These are phyloP conservation scores for Penicillium digitatum DNA, from an alignment of 2,329 filamentous ascomycete species.

Conservation along the genomic window DNA sequence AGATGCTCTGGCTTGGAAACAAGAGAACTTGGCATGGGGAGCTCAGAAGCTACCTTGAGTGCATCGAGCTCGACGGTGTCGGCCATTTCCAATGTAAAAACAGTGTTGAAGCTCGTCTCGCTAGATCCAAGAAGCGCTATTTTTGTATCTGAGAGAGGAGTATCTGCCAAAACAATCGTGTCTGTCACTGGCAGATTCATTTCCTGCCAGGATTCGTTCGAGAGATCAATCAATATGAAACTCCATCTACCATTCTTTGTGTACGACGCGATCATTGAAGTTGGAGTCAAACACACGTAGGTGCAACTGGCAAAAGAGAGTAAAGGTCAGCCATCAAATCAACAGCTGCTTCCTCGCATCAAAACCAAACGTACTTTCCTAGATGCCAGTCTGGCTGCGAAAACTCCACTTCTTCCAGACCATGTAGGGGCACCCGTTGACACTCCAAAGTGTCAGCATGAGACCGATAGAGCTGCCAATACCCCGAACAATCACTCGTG, in stretches of 20 bases:
- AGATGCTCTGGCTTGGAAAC: conserved; percentile 32
- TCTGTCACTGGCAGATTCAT: conserved; percentile 4
- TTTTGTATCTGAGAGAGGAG: neutral
- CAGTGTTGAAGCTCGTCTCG: neutral
- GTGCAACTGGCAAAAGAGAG: neutral
- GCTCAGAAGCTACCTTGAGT: neutral
- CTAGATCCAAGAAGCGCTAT: conserved; percentile 6
- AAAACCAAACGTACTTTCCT: conserved; percentile 17
- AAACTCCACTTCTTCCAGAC: conserved; percentile 39
- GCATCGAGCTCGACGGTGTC: neutral
- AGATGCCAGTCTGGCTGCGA: conserved; percentile 23
- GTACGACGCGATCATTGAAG: conserved; percentile 2
- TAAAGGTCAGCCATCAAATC: neutral
- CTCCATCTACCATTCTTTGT: conserved; percentile 4
- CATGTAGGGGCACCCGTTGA: conserved; percentile 33
- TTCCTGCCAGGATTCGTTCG: neutral
- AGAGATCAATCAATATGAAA: conserved; percentile 5
- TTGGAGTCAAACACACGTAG: neutral
- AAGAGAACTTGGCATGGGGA: conserved; percentile 2
- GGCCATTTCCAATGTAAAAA: neutral
- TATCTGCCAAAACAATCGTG: neutral
- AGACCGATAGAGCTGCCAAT: conserved; percentile 45
- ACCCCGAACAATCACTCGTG: conserved; percentile 43
- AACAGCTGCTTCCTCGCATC: neutral
- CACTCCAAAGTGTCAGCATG: conserved; percentile 24